Conservation (phyloP, 768 basidiomycete genomes). For the Amanita pallidorosea region DNA sequence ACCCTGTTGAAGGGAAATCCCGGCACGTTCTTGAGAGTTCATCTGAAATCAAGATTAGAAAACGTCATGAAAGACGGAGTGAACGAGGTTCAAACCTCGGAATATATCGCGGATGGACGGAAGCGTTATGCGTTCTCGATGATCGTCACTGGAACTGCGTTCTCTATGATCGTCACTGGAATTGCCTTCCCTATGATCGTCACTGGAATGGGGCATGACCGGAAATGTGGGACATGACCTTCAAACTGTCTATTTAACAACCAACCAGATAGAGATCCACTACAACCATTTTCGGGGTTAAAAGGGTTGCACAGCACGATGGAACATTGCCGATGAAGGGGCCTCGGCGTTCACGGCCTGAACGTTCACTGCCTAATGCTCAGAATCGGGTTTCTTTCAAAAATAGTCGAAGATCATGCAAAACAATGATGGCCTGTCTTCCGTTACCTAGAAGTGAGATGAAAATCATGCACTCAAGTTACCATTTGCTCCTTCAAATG, state of each 20-base stretch:
- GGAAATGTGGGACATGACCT: not conserved
- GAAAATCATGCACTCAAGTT: not conserved
- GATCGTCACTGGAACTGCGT: constrained; percentile 26
- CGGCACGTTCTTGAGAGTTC: constrained; percentile 33
- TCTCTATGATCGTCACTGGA: constrained; percentile 15
- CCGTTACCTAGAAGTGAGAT: not conserved
- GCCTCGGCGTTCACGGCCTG: constrained; percentile 4
- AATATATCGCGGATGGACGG: constrained; percentile 66
- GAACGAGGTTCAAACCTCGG: constrained; percentile 28
- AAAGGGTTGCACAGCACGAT: constrained; percentile 2
- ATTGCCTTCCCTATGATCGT: constrained; percentile 26
- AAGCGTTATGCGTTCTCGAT: constrained; percentile 43
- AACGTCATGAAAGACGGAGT: not conserved
- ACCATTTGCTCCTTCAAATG: not conserved
- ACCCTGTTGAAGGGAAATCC: constrained; percentile 7
- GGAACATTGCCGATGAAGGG: not conserved
- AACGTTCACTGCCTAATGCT: not conserved
- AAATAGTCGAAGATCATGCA: not conserved
- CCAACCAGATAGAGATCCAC: not conserved
- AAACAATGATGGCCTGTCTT: not conserved
- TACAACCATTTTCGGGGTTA: not conserved
- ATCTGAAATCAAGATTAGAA: constrained; percentile 19
- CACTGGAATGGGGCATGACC: constrained; percentile 14
- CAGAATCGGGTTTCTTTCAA: not conserved
- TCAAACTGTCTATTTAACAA: constrained; percentile 1